A percentile compares a stretch with the other conserved stretches of the same genome.
phyloP scores from a whole-genome alignment of 345 rosid species.

The Cardamine occulta region DNA sequence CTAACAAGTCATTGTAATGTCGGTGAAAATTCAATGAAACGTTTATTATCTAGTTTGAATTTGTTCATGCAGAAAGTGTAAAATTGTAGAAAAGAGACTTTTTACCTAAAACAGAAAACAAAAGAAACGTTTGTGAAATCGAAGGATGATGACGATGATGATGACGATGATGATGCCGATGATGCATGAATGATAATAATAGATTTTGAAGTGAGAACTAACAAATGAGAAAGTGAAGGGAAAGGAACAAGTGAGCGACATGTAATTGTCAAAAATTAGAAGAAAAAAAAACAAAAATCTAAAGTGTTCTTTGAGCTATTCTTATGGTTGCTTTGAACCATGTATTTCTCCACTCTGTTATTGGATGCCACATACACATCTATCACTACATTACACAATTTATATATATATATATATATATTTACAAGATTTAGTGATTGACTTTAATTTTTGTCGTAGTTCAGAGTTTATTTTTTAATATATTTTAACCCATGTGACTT shows the following conservation, averaged over 20 bases:
- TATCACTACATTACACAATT: constrained; percentile 16
- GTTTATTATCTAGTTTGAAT: constrained; percentile 53
- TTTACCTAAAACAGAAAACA: constrained; percentile 56
- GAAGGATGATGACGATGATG: constrained; percentile 21
- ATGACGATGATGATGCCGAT: background rate
- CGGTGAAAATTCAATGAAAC: constrained; percentile 32
- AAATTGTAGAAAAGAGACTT: constrained; percentile 53
- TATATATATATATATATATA: background rate
- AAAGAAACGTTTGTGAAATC: constrained; percentile 37
- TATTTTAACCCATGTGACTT: background rate
- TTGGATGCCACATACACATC: constrained; percentile 46
- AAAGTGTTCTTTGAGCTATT: constrained; percentile 47
- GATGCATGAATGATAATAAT: constrained; percentile 34
- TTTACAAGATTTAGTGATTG: background rate
- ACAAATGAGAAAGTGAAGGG: constrained; percentile 48
- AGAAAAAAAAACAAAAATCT: background rate
- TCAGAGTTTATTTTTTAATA: background rate
- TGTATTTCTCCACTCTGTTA: constrained; percentile 61
- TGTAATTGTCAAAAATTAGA: constrained; percentile 7
- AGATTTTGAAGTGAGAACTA: constrained; percentile 68
- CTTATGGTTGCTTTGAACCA: constrained; percentile 63
- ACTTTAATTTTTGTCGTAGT: constrained; percentile 29
- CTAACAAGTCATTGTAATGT: constrained; percentile 40
- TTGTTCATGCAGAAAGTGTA: constrained; percentile 39
- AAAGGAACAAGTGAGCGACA: constrained; percentile 73